Evolutionary conservation across 2,329 filamentous ascomycete species (phyloP).

Genomic region (Alternaria sp.): DNA sequence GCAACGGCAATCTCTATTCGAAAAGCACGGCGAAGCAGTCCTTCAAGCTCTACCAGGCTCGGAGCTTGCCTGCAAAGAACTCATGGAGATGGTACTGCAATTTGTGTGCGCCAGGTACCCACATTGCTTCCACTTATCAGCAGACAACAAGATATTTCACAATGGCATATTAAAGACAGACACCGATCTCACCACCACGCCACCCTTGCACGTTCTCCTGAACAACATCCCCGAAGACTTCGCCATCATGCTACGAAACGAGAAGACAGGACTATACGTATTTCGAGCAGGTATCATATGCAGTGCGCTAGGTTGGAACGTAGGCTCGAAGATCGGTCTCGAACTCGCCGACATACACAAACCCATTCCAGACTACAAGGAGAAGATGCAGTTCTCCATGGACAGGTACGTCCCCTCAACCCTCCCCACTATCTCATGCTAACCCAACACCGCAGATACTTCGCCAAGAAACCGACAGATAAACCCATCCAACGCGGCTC

Average conservation of each 20-base stretch:
- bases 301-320: conserved; percentile 80
- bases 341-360: conserved; percentile 74
- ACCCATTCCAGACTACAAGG: conserved; percentile 80
- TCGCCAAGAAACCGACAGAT: conserved; percentile 75
- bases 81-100: conserved; percentile 86
- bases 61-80: conserved; percentile 79
- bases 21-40: conserved; percentile 67
- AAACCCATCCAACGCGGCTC: conserved; percentile 82
- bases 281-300: conserved; percentile 80
- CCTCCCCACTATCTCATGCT: neutral
- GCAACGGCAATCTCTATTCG: conserved; percentile 71
- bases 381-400: conserved; percentile 89
- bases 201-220: conserved; percentile 73
- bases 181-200: conserved; percentile 65
- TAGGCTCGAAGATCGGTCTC: conserved; percentile 74
- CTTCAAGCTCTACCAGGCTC: conserved; percentile 74
- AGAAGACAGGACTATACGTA: conserved; percentile 72
- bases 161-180: conserved; percentile 72
- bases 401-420: conserved; percentile 64
- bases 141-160: conserved; percentile 62
- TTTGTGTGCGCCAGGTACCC: conserved; percentile 82
- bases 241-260: conserved; percentile 74
- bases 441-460: conserved; percentile 64
- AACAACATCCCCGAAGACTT: conserved; percentile 87
- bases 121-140: conserved; percentile 68